Evolutionary conservation across 768 basidiomycete species (phyloP).

Genomic region (Boletellus ananas): DNA sequence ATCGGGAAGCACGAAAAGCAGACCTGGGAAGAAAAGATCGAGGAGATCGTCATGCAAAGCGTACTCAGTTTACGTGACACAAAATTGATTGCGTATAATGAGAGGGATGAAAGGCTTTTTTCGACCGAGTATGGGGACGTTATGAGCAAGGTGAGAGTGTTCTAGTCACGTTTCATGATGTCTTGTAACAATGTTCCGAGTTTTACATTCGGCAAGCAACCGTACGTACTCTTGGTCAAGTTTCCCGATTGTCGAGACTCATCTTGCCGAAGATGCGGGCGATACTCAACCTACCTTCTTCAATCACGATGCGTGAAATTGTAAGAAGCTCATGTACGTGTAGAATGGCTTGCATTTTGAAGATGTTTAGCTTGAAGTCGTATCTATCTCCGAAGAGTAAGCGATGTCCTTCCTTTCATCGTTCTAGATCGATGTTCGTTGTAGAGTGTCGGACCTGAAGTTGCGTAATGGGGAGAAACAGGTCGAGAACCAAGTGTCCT

Average conservation of each 20-base stretch:
- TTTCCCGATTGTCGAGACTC: not conserved
- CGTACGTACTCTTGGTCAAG: slow-evolving; percentile 33
- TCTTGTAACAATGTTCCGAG: slow-evolving; percentile 35
- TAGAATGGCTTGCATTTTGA: slow-evolving; percentile 3
- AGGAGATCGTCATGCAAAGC: slow-evolving; percentile 69
- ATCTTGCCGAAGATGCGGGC: slow-evolving; percentile 54
- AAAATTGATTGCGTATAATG: slow-evolving; percentile 51
- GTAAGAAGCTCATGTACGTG: slow-evolving; percentile 39
- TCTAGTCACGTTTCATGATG: not conserved
- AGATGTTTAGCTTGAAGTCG: slow-evolving; percentile 52
- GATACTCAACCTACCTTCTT: slow-evolving; percentile 56
- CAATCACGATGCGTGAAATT: slow-evolving; percentile 59
- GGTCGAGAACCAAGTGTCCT: slow-evolving; percentile 33
- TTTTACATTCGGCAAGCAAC: slow-evolving; percentile 73
- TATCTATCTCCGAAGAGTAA: slow-evolving; percentile 67
- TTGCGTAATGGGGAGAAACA: slow-evolving; percentile 74
- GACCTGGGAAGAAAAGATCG: slow-evolving; percentile 67
- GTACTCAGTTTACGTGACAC: slow-evolving; percentile 57
- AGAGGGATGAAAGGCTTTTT: slow-evolving; percentile 40
- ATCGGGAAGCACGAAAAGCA: slow-evolving; percentile 52
- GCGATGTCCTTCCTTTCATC: slow-evolving; percentile 10
- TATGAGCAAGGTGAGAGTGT: slow-evolving; percentile 69
- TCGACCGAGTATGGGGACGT: slow-evolving; percentile 80
- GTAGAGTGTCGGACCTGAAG: slow-evolving; percentile 64
- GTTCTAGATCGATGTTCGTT: slow-evolving; percentile 1